Conservation (phyloP, 1,284 basidiomycete species). For the Malassezia equina region DNA sequence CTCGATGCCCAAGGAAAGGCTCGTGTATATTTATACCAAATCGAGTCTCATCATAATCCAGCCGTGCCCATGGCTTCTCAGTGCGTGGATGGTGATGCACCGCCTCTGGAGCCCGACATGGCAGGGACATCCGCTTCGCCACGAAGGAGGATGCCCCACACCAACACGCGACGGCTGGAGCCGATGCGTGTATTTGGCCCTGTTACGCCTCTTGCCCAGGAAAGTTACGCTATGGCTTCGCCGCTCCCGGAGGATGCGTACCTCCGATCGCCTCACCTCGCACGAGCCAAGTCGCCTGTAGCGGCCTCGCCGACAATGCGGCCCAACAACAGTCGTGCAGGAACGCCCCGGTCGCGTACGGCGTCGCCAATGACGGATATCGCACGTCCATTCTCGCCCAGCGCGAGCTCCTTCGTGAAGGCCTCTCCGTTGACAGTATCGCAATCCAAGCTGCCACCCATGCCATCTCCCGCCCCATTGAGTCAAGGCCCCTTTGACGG, state of each 20-base stretch:
- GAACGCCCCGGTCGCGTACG: not conserved
- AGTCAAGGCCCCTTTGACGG: not conserved
- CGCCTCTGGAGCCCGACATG: not conserved
- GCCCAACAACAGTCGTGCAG: not conserved
- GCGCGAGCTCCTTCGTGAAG: not conserved
- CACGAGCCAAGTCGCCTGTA: not conserved
- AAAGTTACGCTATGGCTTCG: not conserved
- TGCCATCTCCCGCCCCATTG: not conserved
- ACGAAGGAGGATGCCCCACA: not conserved
- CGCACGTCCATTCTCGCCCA: not conserved
- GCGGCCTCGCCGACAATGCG: not conserved
- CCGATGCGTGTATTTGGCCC: not conserved
- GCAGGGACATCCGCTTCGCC: not conserved
- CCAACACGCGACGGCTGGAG: not conserved
- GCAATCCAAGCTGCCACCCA: not conserved
- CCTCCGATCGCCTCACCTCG: not conserved
- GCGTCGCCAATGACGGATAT: not conserved
- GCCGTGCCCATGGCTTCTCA: slow-evolving; percentile 15
- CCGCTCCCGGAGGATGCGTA: slow-evolving; percentile 2
- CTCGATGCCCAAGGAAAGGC: slow-evolving; percentile 23
- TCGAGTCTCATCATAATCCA: slow-evolving; percentile 34
- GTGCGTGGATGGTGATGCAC: not conserved
- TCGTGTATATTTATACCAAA: slow-evolving; percentile 35
- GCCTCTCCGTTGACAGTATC: not conserved
- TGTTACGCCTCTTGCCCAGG: not conserved